Evolutionary conservation across 768 basidiomycete genomes (phyloP), one percentile per base, ranked within the genome.

Genomic region (Tubosaeta brunneosetosa): DNA sequence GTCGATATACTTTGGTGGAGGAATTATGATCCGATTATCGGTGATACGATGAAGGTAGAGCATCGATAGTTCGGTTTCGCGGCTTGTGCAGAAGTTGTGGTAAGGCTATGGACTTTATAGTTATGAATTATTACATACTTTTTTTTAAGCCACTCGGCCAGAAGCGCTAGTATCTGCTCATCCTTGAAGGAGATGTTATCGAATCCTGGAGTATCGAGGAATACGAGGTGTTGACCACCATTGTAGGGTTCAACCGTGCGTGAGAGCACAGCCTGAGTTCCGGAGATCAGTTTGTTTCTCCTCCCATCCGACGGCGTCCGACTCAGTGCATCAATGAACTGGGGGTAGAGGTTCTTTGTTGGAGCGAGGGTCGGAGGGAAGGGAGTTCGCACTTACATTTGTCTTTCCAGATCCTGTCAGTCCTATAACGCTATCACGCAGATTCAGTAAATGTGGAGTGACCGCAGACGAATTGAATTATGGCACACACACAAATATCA

Each of bases 181-280:
- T 56, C 49, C 4, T 32, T 29, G 5, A 34, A 26, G 27, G 44
- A 3, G 12, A 26, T 17, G 19, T 13, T 51, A 22, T 57, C 25
- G 19, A 57, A 36, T 13, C 54, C 54, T 33, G 56, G 54, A 1
- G 56, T 57, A 17, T 56, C 54, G 17, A 51, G 32, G 11, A 56
- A 40, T 7, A 47, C 44, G 8, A 56, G 6, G n/a, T 6, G 26
- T 40, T 34, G 49, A 31, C 42, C 45, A 43, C 44, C 53, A n/a
- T 34, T 22, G 45, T 27, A 22, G 2, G 22, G n/a, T 32, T 46
- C 49, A 8, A 56, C 6, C n/a, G n/a, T 19, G 4, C n/a, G 46
- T 25, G 25, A 22, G 46, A 19, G 49, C 22, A 12, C 31, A 17
- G 27, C 44, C 12, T 10, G 44, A 6, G 53, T 50, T 10, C 33